Evolutionary conservation across 2,329 filamentous ascomycete species (phyloP).

Genomic region (Emmonsia crescens): DNA sequence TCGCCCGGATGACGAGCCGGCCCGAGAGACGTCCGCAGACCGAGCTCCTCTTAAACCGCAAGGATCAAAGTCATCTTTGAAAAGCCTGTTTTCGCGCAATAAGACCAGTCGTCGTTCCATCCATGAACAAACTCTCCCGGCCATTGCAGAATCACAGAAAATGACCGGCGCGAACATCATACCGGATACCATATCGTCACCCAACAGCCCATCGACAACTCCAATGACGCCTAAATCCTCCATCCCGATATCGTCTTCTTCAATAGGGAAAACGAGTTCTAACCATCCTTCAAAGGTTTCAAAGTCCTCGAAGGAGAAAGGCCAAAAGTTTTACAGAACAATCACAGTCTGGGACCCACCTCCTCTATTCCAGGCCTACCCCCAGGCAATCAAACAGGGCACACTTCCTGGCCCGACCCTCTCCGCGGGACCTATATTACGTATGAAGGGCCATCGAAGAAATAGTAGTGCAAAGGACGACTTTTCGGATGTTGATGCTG

Average conservation of each 20-base stretch:
- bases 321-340: constrained; percentile 14
- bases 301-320: constrained; percentile 18
- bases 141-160: constrained; percentile 23
- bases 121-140: constrained; percentile 21
- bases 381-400: constrained; percentile 68
- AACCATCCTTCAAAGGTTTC: constrained; percentile 16
- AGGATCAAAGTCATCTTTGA: constrained; percentile 28
- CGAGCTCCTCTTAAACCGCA: constrained; percentile 22
- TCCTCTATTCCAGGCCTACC: constrained; percentile 76
- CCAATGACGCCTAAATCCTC: constrained; percentile 20
- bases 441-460: constrained; percentile 35
- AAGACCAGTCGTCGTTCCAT: constrained; percentile 21
- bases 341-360: constrained; percentile 51
- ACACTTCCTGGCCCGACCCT: constrained; percentile 56
- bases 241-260: constrained; percentile 17
- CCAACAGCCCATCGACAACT: constrained; percentile 18
- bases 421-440: constrained; percentile 58
- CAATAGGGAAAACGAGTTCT: constrained; percentile 12
- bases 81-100: constrained; percentile 27
- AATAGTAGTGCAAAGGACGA: constrained; percentile 15
- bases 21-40: constrained; percentile 20
- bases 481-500: constrained; percentile 8
- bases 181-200: constrained; percentile 16
- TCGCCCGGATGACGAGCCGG: constrained; percentile 1
- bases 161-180: constrained; percentile 3